Base-by-base conservation (phyloP, 495 filamentous ascomycete species). In the Tuber indicum region DNA sequence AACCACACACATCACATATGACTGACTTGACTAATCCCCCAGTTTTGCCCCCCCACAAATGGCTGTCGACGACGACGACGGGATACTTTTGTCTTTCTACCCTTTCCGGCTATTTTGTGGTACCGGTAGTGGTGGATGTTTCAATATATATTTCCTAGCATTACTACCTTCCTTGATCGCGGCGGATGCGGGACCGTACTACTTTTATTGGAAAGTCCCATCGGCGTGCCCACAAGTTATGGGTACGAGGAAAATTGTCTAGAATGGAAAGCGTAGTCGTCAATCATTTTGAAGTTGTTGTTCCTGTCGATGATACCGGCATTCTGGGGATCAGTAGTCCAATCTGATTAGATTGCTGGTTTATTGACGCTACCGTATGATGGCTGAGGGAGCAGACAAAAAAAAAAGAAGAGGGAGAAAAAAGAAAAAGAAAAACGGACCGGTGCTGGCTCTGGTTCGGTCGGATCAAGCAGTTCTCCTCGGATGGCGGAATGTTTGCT, bases 401-500 rank as follows among this genome's bases (percentile, higher is more conserved):
- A 32, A 62, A 4, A 9, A 66, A n/a, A 14, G n/a, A 14, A 26
- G 9, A n/a, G 9, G 23, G 6, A 21, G 9, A 32, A 62, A n/a
- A 66, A 36, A 6, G 32, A 36, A 36, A 36, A 36, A 7, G 5
- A 36, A 32, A 66, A 66, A 66, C 26, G 14, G 10, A 17, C n/a
- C 4, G 58, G 58, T 1, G 26, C 26, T 3, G 2, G 58, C 14
- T 66, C 4, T 36, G 26, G 58, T 66, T 36, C 14, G 26, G 26
- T 36, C 14, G 26, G 26, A 32, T 14, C 16, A 5, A 16, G 12
- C 14, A 36, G 26, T 66, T 66, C 58, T 66, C 58, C 58, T 66
- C 58, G 58, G 58, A 66, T 66, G 58, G 58, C 58, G 58, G 58
- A 66, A 17, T 66, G 58, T 66, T 66, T 66, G 58, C 58, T 66